Base-by-base conservation (phyloP, 495 filamentous ascomycete genomes). In the Lepidopterella palustris region DNA sequence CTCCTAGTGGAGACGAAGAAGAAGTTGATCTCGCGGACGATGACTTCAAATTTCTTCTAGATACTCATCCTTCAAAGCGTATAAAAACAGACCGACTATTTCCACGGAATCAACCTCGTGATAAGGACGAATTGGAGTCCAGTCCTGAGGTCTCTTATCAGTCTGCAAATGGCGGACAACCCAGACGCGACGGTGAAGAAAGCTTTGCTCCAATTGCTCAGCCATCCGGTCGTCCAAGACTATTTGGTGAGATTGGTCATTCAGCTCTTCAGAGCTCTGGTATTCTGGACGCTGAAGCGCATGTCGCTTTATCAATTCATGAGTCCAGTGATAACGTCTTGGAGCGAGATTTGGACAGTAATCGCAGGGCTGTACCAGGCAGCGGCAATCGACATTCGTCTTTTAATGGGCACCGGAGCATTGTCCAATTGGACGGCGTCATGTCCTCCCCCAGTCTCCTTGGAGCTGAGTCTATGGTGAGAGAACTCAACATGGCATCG, bases 231-330 rank as follows among this genome's bases (percentile, higher is more conserved):
- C 50, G 39, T 8, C 13, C 42, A 52, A 83, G 85, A 27, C 77
- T 96, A 3, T 95, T 92, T 73, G 90, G 91, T 0, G 90, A 96
- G 70, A 85, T 96, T 51, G 83, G 82, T 25, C 70, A 77, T 11
- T 89, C 89, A 5, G 85, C 82, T 10, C 69, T 93, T 3, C 79
- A 82, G 21, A 92, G 86, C 72, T 83, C 82, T 25, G 79, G 77
- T 50, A 72, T 77, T 35, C 66, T 84, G 13, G 79, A 72, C 53
- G 47, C 35, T 8, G 59, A 72, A 20, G 59, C 67, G 4, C 60
- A 66, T 25, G 64, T 24, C 5, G 73, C 71, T 26, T 63, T 74
- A 23, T 47, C 62, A 2, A 50, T 50, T 6, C 20, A 24, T 15
- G 8, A 21, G 15, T 50, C 47, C 18, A 21, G 15, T 25, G 21